Conservation (phyloP, 345 rosid genomes). For the Camelina neglecta region DNA sequence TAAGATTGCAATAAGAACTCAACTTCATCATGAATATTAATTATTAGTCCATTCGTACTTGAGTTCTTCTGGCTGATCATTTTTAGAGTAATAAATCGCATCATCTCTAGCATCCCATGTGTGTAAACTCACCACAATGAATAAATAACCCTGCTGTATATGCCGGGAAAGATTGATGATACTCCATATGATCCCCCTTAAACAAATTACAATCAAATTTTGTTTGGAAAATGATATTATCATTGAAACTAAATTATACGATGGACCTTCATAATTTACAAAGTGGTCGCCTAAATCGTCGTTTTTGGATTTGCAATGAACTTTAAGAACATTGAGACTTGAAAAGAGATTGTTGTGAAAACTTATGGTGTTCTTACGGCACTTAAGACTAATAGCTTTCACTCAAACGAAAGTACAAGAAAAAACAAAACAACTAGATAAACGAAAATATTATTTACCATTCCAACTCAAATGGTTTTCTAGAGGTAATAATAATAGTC, state of each 20-base stretch:
- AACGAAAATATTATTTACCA: neutral
- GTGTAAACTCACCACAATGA: constrained; percentile 4
- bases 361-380: constrained; percentile 8
- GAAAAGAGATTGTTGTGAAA: constrained; percentile 7
- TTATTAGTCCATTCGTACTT: neutral
- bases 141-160: neutral
- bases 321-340: constrained; percentile 17
- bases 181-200: neutral
- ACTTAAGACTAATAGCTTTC: neutral
- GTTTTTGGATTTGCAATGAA: constrained; percentile 15
- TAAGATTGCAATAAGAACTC: neutral
- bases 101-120: constrained; percentile 22
- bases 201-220: neutral
- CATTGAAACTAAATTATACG: constrained; percentile 27
- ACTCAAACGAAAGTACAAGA: neutral
- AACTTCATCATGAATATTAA: neutral
- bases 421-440: neutral
- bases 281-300: constrained; percentile 22
- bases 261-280: neutral
- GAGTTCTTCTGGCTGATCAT: neutral
- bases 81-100: neutral
- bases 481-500: neutral
- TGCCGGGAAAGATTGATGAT: neutral
- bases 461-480: neutral
- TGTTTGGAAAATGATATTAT: neutral